Percentiles rank a stretch among this genome's conserved stretches.
phyloP scores from a whole-genome alignment of 345 rosid species.

The Gossypium thurberi region DNA sequence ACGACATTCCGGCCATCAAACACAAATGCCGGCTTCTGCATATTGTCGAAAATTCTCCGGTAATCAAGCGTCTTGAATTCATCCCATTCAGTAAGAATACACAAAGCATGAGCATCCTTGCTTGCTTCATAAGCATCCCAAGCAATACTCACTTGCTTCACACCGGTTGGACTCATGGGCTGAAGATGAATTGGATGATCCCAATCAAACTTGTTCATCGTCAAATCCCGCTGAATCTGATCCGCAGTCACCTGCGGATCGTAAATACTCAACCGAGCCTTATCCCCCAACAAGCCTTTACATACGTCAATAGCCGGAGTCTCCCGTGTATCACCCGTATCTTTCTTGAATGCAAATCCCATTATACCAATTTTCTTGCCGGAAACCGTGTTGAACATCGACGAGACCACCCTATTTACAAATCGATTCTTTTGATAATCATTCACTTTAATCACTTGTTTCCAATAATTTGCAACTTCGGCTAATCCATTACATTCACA shows the following conservation, averaged over 20 bases:
- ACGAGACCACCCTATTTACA: conserved; percentile 67
- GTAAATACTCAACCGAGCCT: conserved; percentile 61
- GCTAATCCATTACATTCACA: conserved; percentile 77
- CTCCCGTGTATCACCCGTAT: conserved; percentile 80
- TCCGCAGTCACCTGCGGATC: conserved; percentile 75
- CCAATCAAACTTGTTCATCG: conserved; percentile 73
- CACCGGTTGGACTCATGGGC: conserved; percentile 46
- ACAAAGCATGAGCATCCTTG: conserved; percentile 63
- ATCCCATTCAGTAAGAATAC: conserved; percentile 81
- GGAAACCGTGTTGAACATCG: conserved; percentile 77
- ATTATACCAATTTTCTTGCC: conserved; percentile 67
- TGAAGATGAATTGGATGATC: conserved; percentile 79
- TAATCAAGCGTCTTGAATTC: conserved; percentile 72
- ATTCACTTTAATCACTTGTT: conserved; percentile 73
- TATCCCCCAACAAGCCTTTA: conserved; percentile 70
- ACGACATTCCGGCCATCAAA: conserved; percentile 70
- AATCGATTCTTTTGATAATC: conserved; percentile 73
- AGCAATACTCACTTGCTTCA: conserved; percentile 51
- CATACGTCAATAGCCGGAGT: conserved; percentile 79
- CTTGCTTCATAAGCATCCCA: conserved; percentile 71
- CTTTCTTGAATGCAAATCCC: conserved; percentile 88
- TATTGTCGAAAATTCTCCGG: conserved; percentile 55
- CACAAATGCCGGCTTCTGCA: conserved; percentile 78
- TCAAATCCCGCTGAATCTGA: conserved; percentile 62
- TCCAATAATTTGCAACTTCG: conserved; percentile 76